Evolutionary conservation across 495 filamentous ascomycete species (phyloP), one percentile per base, ranked within the genome.

Genomic region (Chaetomium tenue): DNA sequence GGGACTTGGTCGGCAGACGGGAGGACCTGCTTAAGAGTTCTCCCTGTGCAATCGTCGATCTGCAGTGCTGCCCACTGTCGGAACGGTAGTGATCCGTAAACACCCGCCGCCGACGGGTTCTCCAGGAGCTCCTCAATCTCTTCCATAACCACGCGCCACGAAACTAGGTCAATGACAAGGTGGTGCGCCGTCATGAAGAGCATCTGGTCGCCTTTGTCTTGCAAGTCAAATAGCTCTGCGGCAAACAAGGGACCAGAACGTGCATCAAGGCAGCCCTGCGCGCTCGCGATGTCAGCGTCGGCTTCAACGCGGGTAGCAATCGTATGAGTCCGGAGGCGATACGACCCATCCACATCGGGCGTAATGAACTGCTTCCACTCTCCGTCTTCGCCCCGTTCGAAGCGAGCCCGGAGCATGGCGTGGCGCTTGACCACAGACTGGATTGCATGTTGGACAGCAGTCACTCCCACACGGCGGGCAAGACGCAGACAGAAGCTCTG

Each of bases 401-500:
- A 87, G 11, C 85, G 79, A n/a, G 82, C 80, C 15, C 86, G 76
- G 15, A 89, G 78, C 86, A 89, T 88, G 2, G 85, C 83, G 69
- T 89, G 87, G 0, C 81, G 80, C 3, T 64, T 70, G 8, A 87
- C 75, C 15, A 89, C 72, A 0, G 73, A 73, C 54, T 82, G 76
- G 33, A 85, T 67, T 1, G 82, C 82, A 26, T 71, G 65, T 1
- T 66, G 66, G 0, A 88, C 57, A 0, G 75, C 74, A 0, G 30
- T 9, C 18, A 75, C 70, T 25, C 79, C 70, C 18, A 85, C 64
- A 0, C 64, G 67, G 33, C 74, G 73, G 39, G 76, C 78, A 18
- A 87, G 40, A 1, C 82, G 79, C 1, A 86, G 77, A 6, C 84
- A 71, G 40, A 88, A 81, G 60, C 85, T 86, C 68, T 88, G 85